Percentiles rank a stretch among this genome's conserved stretches.
Evolutionary conservation across 75 land plant species (phyloP).

Genomic region (Chamaecyparis obtusa): DNA sequence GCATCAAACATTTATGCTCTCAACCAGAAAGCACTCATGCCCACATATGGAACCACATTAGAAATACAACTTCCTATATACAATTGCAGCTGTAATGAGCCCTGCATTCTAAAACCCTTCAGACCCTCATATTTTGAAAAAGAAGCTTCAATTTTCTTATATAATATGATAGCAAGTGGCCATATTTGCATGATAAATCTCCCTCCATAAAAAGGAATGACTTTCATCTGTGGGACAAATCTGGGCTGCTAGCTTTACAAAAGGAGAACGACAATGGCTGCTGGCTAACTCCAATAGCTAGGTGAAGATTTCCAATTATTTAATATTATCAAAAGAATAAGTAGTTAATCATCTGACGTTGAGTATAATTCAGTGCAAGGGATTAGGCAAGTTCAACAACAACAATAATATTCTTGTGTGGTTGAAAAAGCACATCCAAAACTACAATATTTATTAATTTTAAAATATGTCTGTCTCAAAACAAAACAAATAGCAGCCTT

Average conservation of each 20-base stretch:
- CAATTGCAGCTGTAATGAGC: neutral
- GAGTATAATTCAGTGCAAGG: neutral
- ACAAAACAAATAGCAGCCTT: neutral
- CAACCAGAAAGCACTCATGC: neutral
- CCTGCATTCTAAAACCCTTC: neutral
- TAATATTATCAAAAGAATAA: neutral
- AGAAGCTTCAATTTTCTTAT: neutral
- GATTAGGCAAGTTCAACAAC: neutral
- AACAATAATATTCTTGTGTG: neutral
- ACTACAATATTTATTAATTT: neutral
- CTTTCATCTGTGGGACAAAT: neutral
- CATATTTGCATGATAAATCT: neutral
- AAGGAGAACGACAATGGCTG: neutral
- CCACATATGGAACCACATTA: neutral
- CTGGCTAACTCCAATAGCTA: slow-evolving; percentile 1
- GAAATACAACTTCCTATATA: neutral
- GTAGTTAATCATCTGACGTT: neutral
- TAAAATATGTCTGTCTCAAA: neutral
- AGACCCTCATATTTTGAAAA: neutral
- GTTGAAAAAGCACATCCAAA: neutral
- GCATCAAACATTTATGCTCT: no score
- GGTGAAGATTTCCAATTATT: neutral
- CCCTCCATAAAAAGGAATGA: neutral
- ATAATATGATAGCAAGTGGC: neutral
- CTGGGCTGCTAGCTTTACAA: neutral